These are phyloP conservation scores for Metschnikowia proteae DNA, from an alignment of 805 yeast genomes.

Conservation along the genomic window DNA sequence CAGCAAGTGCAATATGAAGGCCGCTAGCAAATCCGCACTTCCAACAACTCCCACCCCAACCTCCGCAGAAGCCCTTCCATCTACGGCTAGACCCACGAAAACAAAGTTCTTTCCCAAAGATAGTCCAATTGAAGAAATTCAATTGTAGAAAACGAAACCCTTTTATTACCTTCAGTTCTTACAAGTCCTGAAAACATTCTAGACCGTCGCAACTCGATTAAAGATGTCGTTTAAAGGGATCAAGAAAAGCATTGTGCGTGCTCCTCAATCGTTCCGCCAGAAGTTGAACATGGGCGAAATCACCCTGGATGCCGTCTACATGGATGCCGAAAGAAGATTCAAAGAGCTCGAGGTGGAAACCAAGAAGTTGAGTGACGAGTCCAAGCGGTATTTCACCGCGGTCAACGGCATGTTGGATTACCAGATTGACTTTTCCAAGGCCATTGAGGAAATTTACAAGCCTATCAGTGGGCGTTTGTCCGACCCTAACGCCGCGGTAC, in stretches of 20 bases:
- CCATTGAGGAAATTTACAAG: slow-evolving; percentile 92
- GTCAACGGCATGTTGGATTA: slow-evolving; percentile 91
- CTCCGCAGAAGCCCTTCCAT: not conserved
- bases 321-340: slow-evolving; percentile 95
- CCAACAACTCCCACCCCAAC: not conserved
- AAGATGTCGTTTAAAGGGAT: slow-evolving; percentile 85
- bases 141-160: no score
- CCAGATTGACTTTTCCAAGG: slow-evolving; percentile 92
- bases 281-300: slow-evolving; percentile 78
- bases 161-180: no score
- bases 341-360: slow-evolving; percentile 88
- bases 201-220: not conserved
- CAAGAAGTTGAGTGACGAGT: slow-evolving; percentile 82
- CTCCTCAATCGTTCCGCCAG: slow-evolving; percentile 89
- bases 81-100: no score
- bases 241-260: slow-evolving; percentile 74
- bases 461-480: slow-evolving; percentile 91
- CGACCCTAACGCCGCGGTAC: slow-evolving; percentile 80
- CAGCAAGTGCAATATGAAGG: not conserved
- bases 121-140: not conserved
- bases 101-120: no score
- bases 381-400: slow-evolving; percentile 84
- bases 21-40: slow-evolving; percentile 1
- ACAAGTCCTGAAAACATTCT: no score
- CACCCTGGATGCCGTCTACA: slow-evolving; percentile 75